These are phyloP conservation scores for Salix brachista DNA, from an alignment of 345 rosid species.

Conservation along the genomic window DNA sequence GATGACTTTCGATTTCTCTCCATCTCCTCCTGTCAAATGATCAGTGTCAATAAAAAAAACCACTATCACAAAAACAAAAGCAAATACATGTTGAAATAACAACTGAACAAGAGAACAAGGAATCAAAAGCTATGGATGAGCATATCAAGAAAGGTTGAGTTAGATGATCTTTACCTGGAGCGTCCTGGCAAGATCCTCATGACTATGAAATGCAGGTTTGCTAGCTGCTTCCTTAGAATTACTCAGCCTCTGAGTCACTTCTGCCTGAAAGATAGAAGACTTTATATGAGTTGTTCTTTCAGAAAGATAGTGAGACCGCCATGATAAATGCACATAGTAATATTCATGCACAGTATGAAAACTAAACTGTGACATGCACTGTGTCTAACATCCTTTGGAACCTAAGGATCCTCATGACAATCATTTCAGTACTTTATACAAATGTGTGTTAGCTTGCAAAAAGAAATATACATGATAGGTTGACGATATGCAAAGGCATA, in stretches of 20 bases:
- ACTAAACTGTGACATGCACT: not conserved
- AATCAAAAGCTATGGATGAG: not conserved
- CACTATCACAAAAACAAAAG: not conserved
- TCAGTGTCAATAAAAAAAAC: conserved; percentile 5
- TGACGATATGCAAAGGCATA: not conserved
- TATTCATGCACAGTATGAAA: not conserved
- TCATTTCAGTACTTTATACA: not conserved
- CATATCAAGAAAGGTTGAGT: not conserved
- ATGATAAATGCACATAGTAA: not conserved
- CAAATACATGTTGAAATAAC: not conserved
- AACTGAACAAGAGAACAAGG: not conserved
- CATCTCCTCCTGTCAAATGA: conserved; percentile 87
- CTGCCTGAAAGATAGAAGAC: conserved; percentile 46
- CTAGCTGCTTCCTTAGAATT: conserved; percentile 78
- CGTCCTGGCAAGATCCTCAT: conserved; percentile 94
- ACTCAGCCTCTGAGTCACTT: conserved; percentile 88
- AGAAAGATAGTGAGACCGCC: not conserved
- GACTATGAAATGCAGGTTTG: conserved; percentile 69
- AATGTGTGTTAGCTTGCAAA: not conserved
- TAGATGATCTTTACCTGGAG: conserved; percentile 55
- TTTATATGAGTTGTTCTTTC: not conserved
- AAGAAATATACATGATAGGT: not conserved
- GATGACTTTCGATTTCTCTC: conserved; percentile 73
- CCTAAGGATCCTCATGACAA: not conserved
- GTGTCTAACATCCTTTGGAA: not conserved